phyloP scores from a whole-genome alignment of 2,329 filamentous ascomycete species.

The Fusarium pseudonygamai region DNA sequence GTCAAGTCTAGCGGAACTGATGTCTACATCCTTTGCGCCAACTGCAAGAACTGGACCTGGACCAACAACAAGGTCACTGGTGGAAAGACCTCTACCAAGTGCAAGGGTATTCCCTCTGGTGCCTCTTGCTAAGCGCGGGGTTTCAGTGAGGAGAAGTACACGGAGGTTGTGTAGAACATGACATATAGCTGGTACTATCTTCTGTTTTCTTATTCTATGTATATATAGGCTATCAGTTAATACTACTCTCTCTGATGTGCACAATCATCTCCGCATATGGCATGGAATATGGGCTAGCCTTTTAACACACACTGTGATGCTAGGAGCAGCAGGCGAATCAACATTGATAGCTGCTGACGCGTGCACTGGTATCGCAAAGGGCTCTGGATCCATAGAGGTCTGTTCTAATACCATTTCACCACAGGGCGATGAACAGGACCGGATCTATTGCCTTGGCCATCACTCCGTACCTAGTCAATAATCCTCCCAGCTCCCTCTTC shows the following conservation, averaged over 20 bases:
- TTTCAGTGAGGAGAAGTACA: background rate
- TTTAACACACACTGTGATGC: too few species aligned
- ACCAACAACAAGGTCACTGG: slow-evolving; percentile 59
- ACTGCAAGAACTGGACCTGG: slow-evolving; percentile 63
- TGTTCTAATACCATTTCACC: background rate
- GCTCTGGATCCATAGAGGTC: background rate
- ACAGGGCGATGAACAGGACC: background rate
- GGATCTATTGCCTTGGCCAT: too few species aligned
- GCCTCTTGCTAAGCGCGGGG: slow-evolving; percentile 33
- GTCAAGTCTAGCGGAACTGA: slow-evolving; percentile 52
- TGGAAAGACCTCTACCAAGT: slow-evolving; percentile 52
- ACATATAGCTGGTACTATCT: background rate
- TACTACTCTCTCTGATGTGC: background rate
- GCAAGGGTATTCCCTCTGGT: slow-evolving; percentile 42
- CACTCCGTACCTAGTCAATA: too few species aligned
- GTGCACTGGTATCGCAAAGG: background rate
- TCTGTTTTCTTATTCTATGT: background rate
- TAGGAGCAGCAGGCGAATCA: background rate
- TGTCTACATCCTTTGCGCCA: slow-evolving; percentile 64
- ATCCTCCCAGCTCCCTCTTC: too few species aligned
- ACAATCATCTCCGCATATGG: rapidly evolving
- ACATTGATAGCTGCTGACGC: background rate
- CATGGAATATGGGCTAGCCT: rapidly evolving
- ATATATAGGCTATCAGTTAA: background rate
- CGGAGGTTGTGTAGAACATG: background rate